Evolutionary conservation across 495 filamentous ascomycete genomes (phyloP).

Genomic region (Neurospora sp.): DNA sequence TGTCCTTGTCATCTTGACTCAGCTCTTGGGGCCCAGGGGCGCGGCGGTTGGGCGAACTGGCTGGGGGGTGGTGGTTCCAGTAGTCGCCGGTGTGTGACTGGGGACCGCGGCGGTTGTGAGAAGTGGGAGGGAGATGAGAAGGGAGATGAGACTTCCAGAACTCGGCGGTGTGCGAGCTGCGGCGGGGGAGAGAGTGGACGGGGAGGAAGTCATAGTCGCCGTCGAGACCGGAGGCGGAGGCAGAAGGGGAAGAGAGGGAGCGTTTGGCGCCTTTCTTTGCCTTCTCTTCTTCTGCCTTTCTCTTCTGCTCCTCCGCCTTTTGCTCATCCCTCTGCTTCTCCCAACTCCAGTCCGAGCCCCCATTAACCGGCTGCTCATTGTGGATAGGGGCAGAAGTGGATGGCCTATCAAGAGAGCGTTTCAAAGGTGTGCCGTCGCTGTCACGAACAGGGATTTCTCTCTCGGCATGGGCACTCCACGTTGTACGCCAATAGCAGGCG

Average conservation of each 20-base stretch:
- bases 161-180: not conserved
- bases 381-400: no score
- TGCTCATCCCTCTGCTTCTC: no score
- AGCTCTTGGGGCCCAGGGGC: not conserved
- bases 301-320: no score
- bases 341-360: no score
- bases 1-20: not conserved
- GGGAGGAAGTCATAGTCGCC: not conserved
- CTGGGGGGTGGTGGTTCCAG: not conserved
- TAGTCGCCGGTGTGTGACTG: not conserved
- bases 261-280: no score
- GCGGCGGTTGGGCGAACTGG: not conserved
- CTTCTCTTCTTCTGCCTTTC: no score
- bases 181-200: not conserved
- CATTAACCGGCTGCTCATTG: not conserved
- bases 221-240: not conserved
- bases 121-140: not conserved
- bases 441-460: no score
- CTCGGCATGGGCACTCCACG: no score
- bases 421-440: no score
- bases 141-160: not conserved
- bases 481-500: no score
- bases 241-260: not conserved
- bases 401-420: no score
- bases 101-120: not conserved